phyloP scores from a whole-genome alignment of 2,329 filamentous ascomycete genomes.

The Colletotrichum somersetense region DNA sequence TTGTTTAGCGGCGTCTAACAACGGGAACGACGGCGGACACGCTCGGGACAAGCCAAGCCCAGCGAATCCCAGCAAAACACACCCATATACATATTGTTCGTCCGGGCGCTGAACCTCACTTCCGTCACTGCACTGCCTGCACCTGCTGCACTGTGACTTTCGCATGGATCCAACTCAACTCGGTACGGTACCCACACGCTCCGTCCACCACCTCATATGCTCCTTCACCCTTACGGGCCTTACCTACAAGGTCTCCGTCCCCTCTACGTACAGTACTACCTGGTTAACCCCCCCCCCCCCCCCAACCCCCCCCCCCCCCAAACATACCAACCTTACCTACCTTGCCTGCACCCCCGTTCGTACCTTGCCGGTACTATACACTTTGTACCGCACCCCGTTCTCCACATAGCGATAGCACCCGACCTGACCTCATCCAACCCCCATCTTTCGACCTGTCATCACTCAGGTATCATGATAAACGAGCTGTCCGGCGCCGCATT shows the following conservation, averaged over 20 bases:
- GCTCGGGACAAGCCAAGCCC: conserved; percentile 36
- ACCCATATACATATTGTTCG: conserved; percentile 17
- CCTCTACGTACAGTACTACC: background rate
- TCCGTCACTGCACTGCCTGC: conserved; percentile 21
- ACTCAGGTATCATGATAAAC: conserved; percentile 39
- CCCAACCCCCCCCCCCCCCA: no score
- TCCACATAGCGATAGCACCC: conserved; percentile 38
- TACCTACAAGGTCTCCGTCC: conserved; percentile 7
- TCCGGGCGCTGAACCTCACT: conserved; percentile 33
- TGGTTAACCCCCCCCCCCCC: background rate
- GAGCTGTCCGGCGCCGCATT: conserved; percentile 25
- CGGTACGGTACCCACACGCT: conserved; percentile 17
- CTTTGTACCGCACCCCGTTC: conserved; percentile 27
- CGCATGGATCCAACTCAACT: conserved; percentile 30
- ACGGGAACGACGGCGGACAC: conserved; percentile 30
- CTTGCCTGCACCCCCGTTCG: conserved; percentile 22
- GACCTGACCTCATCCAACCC: conserved; percentile 34
- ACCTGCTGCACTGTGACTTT: conserved; percentile 23
- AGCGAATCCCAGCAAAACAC: conserved; percentile 28
- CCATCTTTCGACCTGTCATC: conserved; percentile 37
- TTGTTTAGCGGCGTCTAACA: conserved; percentile 37
- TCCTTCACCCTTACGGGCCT: background rate
- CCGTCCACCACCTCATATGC: conserved; percentile 8
- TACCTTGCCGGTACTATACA: conserved; percentile 19
- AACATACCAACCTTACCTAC: background rate